Base-by-base conservation (phyloP, 169 alveolate genomes). In the Plasmodium fragile region DNA sequence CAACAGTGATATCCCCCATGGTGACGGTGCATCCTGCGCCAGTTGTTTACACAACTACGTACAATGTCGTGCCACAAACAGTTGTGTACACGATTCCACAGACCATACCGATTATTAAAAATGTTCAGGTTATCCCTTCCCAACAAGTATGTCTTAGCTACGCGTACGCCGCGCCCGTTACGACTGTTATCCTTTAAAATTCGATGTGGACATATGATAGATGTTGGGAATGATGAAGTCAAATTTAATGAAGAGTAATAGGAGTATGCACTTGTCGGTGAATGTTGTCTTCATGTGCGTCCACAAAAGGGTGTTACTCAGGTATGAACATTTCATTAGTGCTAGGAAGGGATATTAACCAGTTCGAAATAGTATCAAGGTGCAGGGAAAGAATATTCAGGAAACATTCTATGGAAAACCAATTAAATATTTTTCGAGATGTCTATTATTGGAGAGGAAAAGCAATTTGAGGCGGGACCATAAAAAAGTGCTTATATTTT, bases 41-140 rank as follows among this genome's bases (percentile, higher is more conserved):
- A 34, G 93, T 85, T 43, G 85, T 85, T 75, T 85, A 85, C 84
- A 85, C 93, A 84, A 84, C 93, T n/a, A 85, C 93, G 8, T 85
- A 85, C 59, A 85, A 65, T 32, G 93, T 85, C 28, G 93, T 85
- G 43, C 93, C 93, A 28, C 93, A 85, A 73, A 85, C 93, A 77
- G 93, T 85, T 72, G 93, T 85, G 11, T 85, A 73, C 11, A 85
- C 93, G 30, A 53, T 85, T 73, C 93, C 93, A 73, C 59, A 75
- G 13, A 75, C 30, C 28, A 34, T 85, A 49, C 93, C 93, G 18
- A 45, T 69, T 53, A 77, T 85, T 77, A 85, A 85, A 85, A 85
- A 85, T 39, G 53, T 85, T 34, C 93, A 85, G 32, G 93, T 85
- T 13, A 77, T 85, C 65, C 93, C 93, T 52, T 16, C 93, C 28